Evolutionary conservation across 805 yeast species (phyloP).

Genomic region (Teunomyces atbi): DNA sequence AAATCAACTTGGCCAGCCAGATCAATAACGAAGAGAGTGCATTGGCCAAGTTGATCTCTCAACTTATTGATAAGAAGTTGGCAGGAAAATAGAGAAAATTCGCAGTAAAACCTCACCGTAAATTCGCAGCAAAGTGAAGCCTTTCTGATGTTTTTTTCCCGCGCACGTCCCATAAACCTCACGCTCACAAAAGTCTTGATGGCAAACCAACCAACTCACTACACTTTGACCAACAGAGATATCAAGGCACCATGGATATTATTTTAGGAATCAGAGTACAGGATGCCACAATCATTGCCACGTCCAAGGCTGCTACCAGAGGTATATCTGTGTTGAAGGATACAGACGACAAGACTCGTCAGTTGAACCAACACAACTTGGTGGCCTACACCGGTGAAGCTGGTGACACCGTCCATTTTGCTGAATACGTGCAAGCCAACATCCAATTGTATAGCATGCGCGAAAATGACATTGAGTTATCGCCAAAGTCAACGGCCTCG

Average conservation of each 20-base stretch:
- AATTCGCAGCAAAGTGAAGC: background rate
- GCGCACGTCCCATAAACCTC: background rate
- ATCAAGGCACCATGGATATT: slow-evolving; percentile 66
- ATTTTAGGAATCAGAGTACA: slow-evolving; percentile 80
- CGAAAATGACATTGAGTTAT: slow-evolving; percentile 70
- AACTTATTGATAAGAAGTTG: slow-evolving; percentile 32
- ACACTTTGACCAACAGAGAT: background rate
- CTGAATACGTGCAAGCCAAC: slow-evolving; percentile 92
- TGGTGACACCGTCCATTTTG: slow-evolving; percentile 94
- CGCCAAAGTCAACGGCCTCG: slow-evolving; percentile 83
- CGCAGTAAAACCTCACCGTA: background rate
- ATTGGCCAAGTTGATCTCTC: slow-evolving; percentile 46
- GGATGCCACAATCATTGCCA: slow-evolving; percentile 82
- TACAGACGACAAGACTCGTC: slow-evolving; percentile 77
- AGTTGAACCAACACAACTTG: slow-evolving; percentile 69
- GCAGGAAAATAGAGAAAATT: background rate
- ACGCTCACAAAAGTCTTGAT: background rate
- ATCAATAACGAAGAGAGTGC: slow-evolving; percentile 47
- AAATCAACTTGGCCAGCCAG: slow-evolving; percentile 53
- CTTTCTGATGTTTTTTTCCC: background rate
- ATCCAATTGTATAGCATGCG: slow-evolving; percentile 85
- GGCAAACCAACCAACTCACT: slow-evolving; percentile 1
- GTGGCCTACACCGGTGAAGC: slow-evolving; percentile 94
- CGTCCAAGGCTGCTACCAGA: slow-evolving; percentile 92
- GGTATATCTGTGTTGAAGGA: slow-evolving; percentile 81